Base-by-base conservation (phyloP, 2,329 filamentous ascomycete species). In the Ilyonectria destructans region DNA sequence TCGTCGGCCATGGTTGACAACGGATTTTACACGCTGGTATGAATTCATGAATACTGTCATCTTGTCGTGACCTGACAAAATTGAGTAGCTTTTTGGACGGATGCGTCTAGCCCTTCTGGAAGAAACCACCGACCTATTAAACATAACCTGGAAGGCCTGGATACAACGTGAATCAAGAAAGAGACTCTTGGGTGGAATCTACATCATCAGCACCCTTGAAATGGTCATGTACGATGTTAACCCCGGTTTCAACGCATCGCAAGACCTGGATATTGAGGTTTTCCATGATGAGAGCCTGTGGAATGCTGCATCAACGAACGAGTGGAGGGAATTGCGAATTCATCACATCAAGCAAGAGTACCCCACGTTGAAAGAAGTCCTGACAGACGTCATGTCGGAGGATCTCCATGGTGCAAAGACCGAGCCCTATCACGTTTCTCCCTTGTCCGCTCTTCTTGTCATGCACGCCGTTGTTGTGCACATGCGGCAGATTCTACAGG, bases 191-290 rank as follows among this genome's bases (percentile, higher is more conserved):
- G 69, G 68, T 2, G 67, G 57, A 5, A 21, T 71, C 1, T 63
- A 60, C 6, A 35, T 69, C 1, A 29, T 29, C 1, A 71, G 67
- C 45, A 70, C 69, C 1, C 40, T 71, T 2, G 62, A 12, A 1
- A 66, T 71, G 69, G 62, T 68, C 2, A 29, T 67, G 3, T 71
- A 51, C 29, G 62, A 71, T 19, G 52, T 65, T n/a, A 69, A 69
- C 33, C 67, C 67, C 3, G 67, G 67, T 1, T 68, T 71, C 52
- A 67, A 68, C 35, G 31, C 67, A 3, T 66, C 68, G 0, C 61
- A 64, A 23, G 68, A 71, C 13, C 7, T 71, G 6, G 68, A 68
- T 1, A 57, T 71, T 9, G 68, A 68, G 6, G 19, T 31, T 1
- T 62, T 70, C 19, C 17, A 68, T 3, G 67, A 71, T 15, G 69